Evolutionary conservation across 495 filamentous ascomycete genomes (phyloP).

Genomic region (Aspergillus ellipticus): DNA sequence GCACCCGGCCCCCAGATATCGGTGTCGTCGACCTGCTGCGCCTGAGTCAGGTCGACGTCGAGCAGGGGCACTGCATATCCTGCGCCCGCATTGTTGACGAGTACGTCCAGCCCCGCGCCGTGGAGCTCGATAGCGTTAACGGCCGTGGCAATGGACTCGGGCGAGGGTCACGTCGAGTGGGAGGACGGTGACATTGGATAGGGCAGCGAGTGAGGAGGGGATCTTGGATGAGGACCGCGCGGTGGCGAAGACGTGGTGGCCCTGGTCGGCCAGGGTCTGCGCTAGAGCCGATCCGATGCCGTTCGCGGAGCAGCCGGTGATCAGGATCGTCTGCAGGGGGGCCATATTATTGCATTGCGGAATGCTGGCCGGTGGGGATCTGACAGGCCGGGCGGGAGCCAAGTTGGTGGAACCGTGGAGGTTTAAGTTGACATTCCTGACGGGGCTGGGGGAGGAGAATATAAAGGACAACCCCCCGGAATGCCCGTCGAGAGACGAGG

Average conservation of each 20-base stretch:
- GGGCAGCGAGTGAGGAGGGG: slow-evolving; percentile 12
- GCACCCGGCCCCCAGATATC: slow-evolving; percentile 27
- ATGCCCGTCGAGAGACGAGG: too few relatives aligned
- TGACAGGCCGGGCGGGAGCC: too few relatives aligned
- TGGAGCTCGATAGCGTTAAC: slow-evolving; percentile 7
- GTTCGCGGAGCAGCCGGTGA: slow-evolving; percentile 41
- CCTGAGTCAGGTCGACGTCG: slow-evolving; percentile 26
- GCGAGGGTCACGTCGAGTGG: slow-evolving; percentile 29
- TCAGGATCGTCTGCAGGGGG: slow-evolving; percentile 22
- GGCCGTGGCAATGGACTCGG: slow-evolving; percentile 22
- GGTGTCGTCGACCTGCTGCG: slow-evolving; percentile 22
- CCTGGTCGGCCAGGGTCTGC: too few relatives aligned
- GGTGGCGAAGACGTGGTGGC: slow-evolving; percentile 42
- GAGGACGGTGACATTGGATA: slow-evolving; percentile 24
- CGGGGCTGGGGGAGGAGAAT: too few relatives aligned
- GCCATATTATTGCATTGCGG: too few relatives aligned
- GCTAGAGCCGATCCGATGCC: slow-evolving; percentile 40
- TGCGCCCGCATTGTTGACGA: slow-evolving; percentile 31
- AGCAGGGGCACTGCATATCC: slow-evolving; percentile 23
- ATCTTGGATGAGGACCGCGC: slow-evolving; percentile 34
- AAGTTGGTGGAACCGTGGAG: too few relatives aligned
- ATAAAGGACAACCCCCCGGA: too few relatives aligned
- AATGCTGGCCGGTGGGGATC: too few relatives aligned
- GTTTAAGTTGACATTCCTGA: too few relatives aligned
- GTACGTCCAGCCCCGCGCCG: slow-evolving; percentile 21